Evolutionary conservation across 2,329 filamentous ascomycete species (phyloP).

Genomic region (Lachnellula occidentalis): DNA sequence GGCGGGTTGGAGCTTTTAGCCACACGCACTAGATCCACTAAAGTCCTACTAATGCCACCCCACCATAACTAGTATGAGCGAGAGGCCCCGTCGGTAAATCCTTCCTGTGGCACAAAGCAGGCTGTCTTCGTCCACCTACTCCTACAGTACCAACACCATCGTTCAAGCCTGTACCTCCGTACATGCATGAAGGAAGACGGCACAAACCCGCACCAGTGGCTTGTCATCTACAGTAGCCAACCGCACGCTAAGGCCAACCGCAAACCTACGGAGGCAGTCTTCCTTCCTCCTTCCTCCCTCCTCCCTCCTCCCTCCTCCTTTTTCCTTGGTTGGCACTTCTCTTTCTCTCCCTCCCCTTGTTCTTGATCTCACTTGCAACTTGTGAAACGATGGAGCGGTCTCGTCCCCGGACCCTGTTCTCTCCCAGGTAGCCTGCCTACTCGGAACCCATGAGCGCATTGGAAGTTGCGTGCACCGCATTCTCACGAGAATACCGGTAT

Average conservation of each 20-base stretch:
- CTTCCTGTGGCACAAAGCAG: not conserved
- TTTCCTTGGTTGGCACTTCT: too few species aligned
- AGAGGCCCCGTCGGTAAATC: not conserved
- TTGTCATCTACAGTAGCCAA: not conserved
- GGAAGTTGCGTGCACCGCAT: not conserved
- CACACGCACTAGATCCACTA: not conserved
- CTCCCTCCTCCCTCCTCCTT: not conserved
- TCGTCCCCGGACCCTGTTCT: not conserved
- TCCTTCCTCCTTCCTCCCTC: too few species aligned
- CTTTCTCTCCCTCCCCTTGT: not conserved
- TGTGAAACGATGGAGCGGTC: not conserved
- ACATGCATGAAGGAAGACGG: not conserved
- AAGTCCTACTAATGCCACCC: not conserved
- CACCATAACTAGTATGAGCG: not conserved
- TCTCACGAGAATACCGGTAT: not conserved
- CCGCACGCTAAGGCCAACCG: not conserved
- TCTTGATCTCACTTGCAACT: not conserved
- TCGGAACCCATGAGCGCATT: not conserved
- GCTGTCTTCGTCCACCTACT: not conserved
- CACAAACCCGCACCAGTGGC: too few species aligned
- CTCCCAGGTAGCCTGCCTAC: too few species aligned
- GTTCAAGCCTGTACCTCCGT: too few species aligned
- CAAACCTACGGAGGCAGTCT: too few species aligned
- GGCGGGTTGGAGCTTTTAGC: not conserved
- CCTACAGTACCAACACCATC: too few species aligned